Evolutionary conservation across 768 basidiomycete species (phyloP).

Genomic region (Russula griseocarnosa): DNA sequence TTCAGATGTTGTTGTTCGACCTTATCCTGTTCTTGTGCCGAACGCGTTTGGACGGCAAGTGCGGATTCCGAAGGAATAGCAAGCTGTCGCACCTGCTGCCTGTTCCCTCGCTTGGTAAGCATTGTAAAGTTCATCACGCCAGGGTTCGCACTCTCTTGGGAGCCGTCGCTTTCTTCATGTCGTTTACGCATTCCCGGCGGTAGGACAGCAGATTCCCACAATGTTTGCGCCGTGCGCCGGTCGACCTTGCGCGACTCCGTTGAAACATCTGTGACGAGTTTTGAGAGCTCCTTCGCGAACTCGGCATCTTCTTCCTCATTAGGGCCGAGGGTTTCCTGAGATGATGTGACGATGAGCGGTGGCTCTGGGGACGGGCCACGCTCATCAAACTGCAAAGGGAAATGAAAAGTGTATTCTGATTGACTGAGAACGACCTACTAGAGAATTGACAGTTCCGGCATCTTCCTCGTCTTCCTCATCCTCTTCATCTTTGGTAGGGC

Average conservation of each 20-base stretch:
- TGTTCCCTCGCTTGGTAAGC: constrained; percentile 89
- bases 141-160: constrained; percentile 36
- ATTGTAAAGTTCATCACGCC: constrained; percentile 87
- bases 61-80: constrained; percentile 85
- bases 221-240: constrained; percentile 76
- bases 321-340: constrained; percentile 73
- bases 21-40: constrained; percentile 89
- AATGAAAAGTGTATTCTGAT: not conserved
- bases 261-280: constrained; percentile 86
- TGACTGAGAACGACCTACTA: constrained; percentile 40
- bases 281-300: constrained; percentile 93
- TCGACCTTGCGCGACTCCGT: constrained; percentile 81
- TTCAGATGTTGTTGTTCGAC: constrained; percentile 97
- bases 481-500: constrained; percentile 52
- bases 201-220: constrained; percentile 86
- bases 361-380: constrained; percentile 78
- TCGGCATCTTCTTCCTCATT: constrained; percentile 88
- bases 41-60: constrained; percentile 84
- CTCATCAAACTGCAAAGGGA: constrained; percentile 48
- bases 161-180: constrained; percentile 57
- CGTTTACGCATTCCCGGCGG: constrained; percentile 64
- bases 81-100: constrained; percentile 88
- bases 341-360: constrained; percentile 63
- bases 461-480: constrained; percentile 65
- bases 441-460: constrained; percentile 43